A percentile compares a stretch with the other conserved stretches of the same genome.
Evolutionary conservation across 148 eudicot species (phyloP).

Genomic region (Diospyros lotus): DNA sequence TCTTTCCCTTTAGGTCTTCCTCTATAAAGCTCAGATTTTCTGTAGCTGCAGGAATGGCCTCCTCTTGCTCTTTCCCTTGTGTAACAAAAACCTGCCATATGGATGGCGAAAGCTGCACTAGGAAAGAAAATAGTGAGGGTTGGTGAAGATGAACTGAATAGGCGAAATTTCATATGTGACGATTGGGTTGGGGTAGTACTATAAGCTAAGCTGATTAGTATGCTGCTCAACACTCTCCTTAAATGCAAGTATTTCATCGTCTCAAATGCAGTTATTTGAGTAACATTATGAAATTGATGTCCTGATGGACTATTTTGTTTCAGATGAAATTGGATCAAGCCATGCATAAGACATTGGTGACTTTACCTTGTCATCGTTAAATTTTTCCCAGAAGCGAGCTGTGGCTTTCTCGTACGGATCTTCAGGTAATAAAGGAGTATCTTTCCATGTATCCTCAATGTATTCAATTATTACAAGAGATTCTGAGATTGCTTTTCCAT

Average conservation of each 20-base stretch:
- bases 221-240: background rate
- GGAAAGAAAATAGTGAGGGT: background rate
- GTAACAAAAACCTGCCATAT: slow-evolving; percentile 1
- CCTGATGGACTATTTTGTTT: background rate
- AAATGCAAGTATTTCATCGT: background rate
- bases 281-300: background rate
- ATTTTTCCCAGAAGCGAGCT: slow-evolving; percentile 41
- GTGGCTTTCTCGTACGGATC: slow-evolving; percentile 36
- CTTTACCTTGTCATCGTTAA: slow-evolving; percentile 32
- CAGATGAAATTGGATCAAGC: background rate
- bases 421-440: slow-evolving; percentile 26
- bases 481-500: slow-evolving; percentile 28
- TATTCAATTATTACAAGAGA: slow-evolving; percentile 34
- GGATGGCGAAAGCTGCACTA: slow-evolving; percentile 12
- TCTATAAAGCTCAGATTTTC: slow-evolving; percentile 15
- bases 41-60: slow-evolving; percentile 5
- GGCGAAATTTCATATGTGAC: background rate
- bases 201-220: background rate
- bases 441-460: slow-evolving; percentile 31
- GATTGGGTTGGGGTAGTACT: background rate
- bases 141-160: background rate
- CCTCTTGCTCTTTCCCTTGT: slow-evolving; percentile 21
- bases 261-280: background rate
- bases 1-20: slow-evolving; percentile 13
- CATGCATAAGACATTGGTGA: background rate